A percentile compares a stretch with the other conserved stretches of the same genome.
These are phyloP conservation scores for Metrosideros polymorpha DNA, from an alignment of 441 rosid species.

Conservation along the genomic window DNA sequence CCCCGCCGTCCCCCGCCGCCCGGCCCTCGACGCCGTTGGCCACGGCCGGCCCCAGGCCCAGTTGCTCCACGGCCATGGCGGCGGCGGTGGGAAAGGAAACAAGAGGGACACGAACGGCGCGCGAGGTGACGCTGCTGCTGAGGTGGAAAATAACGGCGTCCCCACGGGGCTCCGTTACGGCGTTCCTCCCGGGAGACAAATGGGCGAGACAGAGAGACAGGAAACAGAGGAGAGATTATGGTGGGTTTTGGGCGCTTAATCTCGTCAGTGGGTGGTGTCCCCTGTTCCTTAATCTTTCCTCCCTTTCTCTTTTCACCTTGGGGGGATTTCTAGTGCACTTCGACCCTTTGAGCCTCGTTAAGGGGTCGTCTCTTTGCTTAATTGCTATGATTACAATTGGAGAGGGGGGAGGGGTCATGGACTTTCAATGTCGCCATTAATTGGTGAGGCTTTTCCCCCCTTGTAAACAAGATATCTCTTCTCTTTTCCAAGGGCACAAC, in stretches of 20 bases:
- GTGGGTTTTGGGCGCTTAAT: not conserved
- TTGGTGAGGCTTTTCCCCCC: not conserved
- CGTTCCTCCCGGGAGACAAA: not conserved
- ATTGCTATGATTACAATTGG: not conserved
- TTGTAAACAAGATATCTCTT: not conserved
- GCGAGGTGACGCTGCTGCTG: not conserved
- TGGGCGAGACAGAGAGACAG: not conserved
- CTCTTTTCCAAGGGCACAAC: not conserved
- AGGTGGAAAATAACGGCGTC: not conserved
- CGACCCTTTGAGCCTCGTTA: not conserved
- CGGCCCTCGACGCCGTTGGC: not conserved
- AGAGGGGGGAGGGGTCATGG: not conserved
- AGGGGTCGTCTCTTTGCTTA: not conserved
- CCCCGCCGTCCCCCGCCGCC: conserved; percentile 46
- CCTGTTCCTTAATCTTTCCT: not conserved
- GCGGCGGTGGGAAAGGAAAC: not conserved
- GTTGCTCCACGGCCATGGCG: not conserved
- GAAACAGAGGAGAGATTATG: not conserved
- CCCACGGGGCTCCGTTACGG: not conserved
- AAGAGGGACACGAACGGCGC: not conserved
- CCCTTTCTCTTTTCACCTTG: not conserved
- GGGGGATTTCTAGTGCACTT: not conserved
- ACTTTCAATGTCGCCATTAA: not conserved
- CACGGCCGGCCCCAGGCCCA: not conserved
- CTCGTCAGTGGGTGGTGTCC: not conserved